phyloP scores from a whole-genome alignment of 2,329 filamentous ascomycete species.

The Cadophora sp. region DNA sequence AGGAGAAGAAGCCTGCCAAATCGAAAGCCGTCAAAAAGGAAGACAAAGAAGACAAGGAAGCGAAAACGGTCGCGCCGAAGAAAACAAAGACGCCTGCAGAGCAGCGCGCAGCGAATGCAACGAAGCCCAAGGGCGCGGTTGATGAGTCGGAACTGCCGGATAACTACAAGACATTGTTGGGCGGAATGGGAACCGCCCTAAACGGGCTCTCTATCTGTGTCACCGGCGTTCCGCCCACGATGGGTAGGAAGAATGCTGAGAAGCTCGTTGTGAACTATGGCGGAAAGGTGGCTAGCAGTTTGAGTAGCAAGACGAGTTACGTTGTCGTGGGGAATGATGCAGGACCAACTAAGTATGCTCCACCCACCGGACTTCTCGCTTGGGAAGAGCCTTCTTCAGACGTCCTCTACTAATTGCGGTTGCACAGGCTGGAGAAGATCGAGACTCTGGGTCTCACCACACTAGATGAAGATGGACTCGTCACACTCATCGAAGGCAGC shows the following conservation, averaged over 20 bases:
- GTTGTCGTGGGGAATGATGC: constrained; percentile 38
- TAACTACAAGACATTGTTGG: constrained; percentile 30
- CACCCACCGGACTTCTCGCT: not conserved
- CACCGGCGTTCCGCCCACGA: constrained; percentile 34
- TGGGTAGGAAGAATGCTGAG: constrained; percentile 36
- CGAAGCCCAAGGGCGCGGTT: constrained; percentile 25
- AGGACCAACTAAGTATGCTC: constrained; percentile 35
- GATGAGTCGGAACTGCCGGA: constrained; percentile 27
- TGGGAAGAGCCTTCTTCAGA: not conserved
- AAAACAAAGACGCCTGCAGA: constrained; percentile 37
- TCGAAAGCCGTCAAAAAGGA: constrained; percentile 4
- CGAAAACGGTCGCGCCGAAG: constrained; percentile 24
- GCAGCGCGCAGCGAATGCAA: constrained; percentile 33
- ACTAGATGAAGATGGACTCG: constrained; percentile 32
- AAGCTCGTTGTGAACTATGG: constrained; percentile 34
- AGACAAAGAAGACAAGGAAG: constrained; percentile 11
- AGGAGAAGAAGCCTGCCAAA: constrained; percentile 17
- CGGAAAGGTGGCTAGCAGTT: constrained; percentile 32
- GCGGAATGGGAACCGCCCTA: constrained; percentile 24
- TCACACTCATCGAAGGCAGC: constrained; percentile 29
- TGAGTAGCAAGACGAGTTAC: constrained; percentile 36
- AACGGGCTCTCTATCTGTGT: constrained; percentile 29
- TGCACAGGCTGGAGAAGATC: constrained; percentile 33
- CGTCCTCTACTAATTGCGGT: not conserved
- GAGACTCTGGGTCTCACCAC: constrained; percentile 27